Evolutionary conservation across 2,329 filamentous ascomycete species (phyloP).

Genomic region (Claviceps arundinis): DNA sequence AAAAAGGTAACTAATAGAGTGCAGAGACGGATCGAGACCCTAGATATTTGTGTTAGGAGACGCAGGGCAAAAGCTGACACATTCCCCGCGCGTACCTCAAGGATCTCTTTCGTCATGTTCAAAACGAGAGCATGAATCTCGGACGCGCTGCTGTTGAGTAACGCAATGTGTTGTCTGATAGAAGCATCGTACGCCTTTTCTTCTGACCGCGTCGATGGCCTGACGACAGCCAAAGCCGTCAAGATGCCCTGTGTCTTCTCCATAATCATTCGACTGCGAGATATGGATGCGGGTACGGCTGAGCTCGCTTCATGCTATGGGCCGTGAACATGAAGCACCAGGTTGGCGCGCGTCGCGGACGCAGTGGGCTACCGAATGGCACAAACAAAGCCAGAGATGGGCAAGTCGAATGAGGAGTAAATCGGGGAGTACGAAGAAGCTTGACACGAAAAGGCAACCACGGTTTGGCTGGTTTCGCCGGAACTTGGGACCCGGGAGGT

Average conservation of each 20-base stretch:
- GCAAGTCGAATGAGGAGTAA: not conserved
- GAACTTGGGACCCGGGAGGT: not conserved
- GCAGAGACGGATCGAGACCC: constrained; percentile 31
- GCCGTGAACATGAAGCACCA: not conserved
- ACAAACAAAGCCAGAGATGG: not conserved
- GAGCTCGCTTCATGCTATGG: constrained; percentile 1
- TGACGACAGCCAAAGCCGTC: not conserved
- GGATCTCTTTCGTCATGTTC: constrained; percentile 22
- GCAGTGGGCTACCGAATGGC: no score
- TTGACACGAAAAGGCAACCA: not conserved
- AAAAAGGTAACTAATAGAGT: constrained; percentile 39
- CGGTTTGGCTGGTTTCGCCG: not conserved
- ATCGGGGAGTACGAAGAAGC: not conserved
- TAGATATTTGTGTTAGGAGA: constrained; percentile 12
- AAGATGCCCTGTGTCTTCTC: not conserved
- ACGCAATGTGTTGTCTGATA: constrained; percentile 3
- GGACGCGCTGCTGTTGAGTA: not conserved
- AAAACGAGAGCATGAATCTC: constrained; percentile 15
- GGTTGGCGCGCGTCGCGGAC: no score
- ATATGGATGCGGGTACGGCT: not conserved
- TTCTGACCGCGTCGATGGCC: not conserved
- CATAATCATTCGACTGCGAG: not conserved
- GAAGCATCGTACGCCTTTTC: constrained; percentile 2
- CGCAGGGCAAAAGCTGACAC: not conserved
- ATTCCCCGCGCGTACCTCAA: constrained; percentile 22